Evolutionary conservation across 2,329 filamentous ascomycete species (phyloP), one percentile per base, ranked within the genome.

Genomic region (Metarhizium brunneum): DNA sequence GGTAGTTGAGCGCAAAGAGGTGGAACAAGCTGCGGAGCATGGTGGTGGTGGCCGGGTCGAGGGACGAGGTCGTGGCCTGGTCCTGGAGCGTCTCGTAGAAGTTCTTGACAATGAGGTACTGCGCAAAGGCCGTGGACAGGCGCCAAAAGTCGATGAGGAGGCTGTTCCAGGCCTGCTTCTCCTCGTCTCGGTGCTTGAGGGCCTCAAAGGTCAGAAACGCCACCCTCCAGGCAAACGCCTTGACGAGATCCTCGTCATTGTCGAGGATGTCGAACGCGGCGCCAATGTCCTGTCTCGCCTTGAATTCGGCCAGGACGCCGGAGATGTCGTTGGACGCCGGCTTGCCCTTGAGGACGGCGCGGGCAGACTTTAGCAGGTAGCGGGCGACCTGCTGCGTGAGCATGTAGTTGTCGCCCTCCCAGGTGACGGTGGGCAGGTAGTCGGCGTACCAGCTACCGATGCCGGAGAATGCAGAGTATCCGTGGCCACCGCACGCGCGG

Each of bases 321-420:
- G 82, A 59, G 35, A 65, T 64, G 16, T 62, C 58, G 36, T 65
- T 65, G 5, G 45, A 30, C 45, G 48, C 32, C 11, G 48, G 30
- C 58, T 85, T 81, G 60, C 82, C 83, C 14, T 79, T 74, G n/a
- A 89, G 72, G 0, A 90, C 87, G 1, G 81, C 78, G 47, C 87
- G 84, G 0, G 86, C 87, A 3, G 86, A 83, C 77, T 90, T 91
- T 60, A 91, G 79, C 49, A 91, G 80, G 64, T 90, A 90, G 56
- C 86, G 81, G 2, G 85, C 85, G 2, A 90, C 87, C 72, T 91
- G 87, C 69, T 91, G 87, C 10, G 86, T 88, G 57, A 91, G 75
- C 87, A 91, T 90, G 74, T 88, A 90, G 75, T 89, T 90, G 73
- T 90, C 87, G 48, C 87, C 87, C 67, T 90, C 87, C 84, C 85